Evolutionary conservation across 169 alveolate species (phyloP).

Genomic region (Toxoplasma gondii): DNA sequence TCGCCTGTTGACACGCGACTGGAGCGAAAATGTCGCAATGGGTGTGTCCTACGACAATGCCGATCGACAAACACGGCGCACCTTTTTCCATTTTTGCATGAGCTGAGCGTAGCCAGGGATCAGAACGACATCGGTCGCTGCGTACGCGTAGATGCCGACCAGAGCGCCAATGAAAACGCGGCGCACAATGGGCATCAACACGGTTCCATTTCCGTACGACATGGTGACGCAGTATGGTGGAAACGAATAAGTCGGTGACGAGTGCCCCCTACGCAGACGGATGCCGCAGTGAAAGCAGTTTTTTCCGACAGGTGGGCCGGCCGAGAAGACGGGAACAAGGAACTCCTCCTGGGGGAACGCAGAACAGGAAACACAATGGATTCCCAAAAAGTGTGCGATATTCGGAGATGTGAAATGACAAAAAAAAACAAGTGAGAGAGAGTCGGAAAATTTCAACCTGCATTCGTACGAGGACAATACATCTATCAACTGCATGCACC

Average conservation of each 20-base stretch:
- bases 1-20: no score
- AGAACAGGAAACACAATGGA: no score
- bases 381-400: no score
- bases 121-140: slow-evolving; percentile 54
- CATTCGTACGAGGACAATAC: background rate
- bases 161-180: slow-evolving; percentile 47
- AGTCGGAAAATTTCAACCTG: no score
- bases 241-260: background rate
- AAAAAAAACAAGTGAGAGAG: no score
- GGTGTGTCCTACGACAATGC: no score
- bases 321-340: background rate
- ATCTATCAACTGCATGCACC: background rate
- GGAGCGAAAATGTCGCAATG: no score
- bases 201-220: slow-evolving; percentile 61
- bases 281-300: background rate
- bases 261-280: background rate
- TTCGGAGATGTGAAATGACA: no score
- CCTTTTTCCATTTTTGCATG: slow-evolving; percentile 35
- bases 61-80: background rate
- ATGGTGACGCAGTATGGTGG: background rate
- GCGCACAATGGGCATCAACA: slow-evolving; percentile 60
- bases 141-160: slow-evolving; percentile 35
- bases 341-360: no score
- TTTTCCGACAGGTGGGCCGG: background rate
- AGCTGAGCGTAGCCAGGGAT: slow-evolving; percentile 53